Percentiles rank a stretch among this genome's conserved stretches.
These are phyloP conservation scores for Fusarium lyarnte DNA, from an alignment of 2,329 filamentous ascomycete genomes.

Conservation along the genomic window DNA sequence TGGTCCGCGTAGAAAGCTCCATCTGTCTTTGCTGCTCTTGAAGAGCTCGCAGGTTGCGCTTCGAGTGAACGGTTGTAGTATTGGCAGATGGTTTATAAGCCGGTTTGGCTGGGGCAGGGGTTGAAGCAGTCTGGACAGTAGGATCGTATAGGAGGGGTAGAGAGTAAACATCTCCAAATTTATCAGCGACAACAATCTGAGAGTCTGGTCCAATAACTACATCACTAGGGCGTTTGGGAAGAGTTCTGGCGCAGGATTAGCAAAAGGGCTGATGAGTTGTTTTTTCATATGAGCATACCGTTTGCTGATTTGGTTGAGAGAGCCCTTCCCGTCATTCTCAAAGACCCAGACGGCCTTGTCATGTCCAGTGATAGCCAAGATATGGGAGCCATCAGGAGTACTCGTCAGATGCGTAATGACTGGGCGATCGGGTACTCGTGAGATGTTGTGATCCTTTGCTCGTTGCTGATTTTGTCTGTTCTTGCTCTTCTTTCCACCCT, in stretches of 20 bases:
- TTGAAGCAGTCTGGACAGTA: constrained; percentile 20
- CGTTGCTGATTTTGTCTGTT: constrained; percentile 41
- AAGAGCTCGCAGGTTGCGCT: constrained; percentile 69
- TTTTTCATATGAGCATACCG: constrained; percentile 60
- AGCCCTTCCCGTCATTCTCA: constrained; percentile 68
- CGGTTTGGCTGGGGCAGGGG: constrained; percentile 41
- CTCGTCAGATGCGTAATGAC: constrained; percentile 75
- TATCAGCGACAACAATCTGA: constrained; percentile 86
- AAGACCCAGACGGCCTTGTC: constrained; percentile 93
- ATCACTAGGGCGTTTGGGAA: constrained; percentile 90
- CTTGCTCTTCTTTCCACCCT: constrained; percentile 45
- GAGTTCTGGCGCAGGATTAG: constrained; percentile 64
- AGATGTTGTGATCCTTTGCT: constrained; percentile 37
- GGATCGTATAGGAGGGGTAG: constrained; percentile 68
- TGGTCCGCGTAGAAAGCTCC: constrained; percentile 44
- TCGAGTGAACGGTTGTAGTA: constrained; percentile 70
- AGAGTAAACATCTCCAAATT: constrained; percentile 96
- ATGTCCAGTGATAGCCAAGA: constrained; percentile 85
- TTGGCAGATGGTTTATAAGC: constrained; percentile 62
- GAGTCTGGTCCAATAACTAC: constrained; percentile 75
- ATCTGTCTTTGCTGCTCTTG: constrained; percentile 65
- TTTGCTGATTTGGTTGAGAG: constrained; percentile 73
- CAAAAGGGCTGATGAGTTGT: neutral
- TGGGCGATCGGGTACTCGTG: constrained; percentile 59
- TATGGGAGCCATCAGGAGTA: constrained; percentile 71